Evolutionary conservation across 805 yeast genomes (phyloP), one percentile per base, ranked within the genome.

Genomic region (Suhomyces canberraensis): DNA sequence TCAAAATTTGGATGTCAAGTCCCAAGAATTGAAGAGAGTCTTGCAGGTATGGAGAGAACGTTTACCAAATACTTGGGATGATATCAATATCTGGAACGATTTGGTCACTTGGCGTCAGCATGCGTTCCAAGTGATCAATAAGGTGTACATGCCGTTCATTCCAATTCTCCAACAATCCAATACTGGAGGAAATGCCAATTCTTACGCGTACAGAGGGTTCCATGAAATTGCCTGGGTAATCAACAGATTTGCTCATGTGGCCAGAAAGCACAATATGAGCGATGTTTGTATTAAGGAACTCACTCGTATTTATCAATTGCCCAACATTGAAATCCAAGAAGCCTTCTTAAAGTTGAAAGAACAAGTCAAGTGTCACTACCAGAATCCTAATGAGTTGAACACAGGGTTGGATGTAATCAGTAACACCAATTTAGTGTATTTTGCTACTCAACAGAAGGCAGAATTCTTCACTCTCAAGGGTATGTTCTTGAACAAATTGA

Each of bases 211-310:
- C 62, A 75, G 98, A 46, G 99, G 99, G 1, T 93, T 87, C 64
- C 99, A 93, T 58, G 99, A 93, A 61, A 88, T 91, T 59, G 98
- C 98, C 0, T 95, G 98, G 97, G 96, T 93, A 6, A 91, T 93
- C 52, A 93, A 93, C 62, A 68, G 98, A 36, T 93, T 93, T 69
- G 98, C 99, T 0, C 98, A 93, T 65, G 98, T 95, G 37, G 98
- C 98, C 0, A 76, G 98, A 46, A 88, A 89, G 60, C 99, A 93
- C 59, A 82, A 86, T 45, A 86, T 93, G 95, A 86, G 96, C 2
- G 97, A 93, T 39, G 98, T 95, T 26, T 93, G 98, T 65, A 80
- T 91, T 45, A 84, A 79, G 45, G 97, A 93, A 56, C 69, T 93
- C 55, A 85, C 96, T 2, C 84, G 90, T 70, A 93, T 93, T 38